Evolutionary conservation across 257 asterid species (phyloP), one percentile per base, ranked within the genome.

Genomic region (Fraxinus pennsylvanica): DNA sequence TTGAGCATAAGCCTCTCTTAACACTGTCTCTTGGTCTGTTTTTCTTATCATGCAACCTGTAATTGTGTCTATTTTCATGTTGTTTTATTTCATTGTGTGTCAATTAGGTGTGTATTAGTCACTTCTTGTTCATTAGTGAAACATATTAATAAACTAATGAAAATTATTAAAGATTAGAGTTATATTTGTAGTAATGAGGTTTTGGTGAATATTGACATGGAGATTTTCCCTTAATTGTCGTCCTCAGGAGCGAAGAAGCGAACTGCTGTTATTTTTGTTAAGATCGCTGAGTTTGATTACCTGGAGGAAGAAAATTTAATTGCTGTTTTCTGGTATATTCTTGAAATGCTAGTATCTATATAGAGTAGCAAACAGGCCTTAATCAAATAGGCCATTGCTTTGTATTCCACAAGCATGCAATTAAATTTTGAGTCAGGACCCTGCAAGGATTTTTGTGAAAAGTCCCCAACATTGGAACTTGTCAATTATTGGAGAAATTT

Each of bases 161-260:
- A 25, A 63, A 63, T 25, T 14, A 63, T 27, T 27, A 9, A 63
- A 27, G 19, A 59, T 63, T 63, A 25, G 69, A 63, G 7, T 63
- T 27, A 21, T 63, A 27, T 63, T 63, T 63, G 8, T 22, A 63
- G 69, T 0, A 35, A 3, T 10, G 69, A 63, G 69, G 13, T 72
- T 43, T 78, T 68, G 71, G 54, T 57, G 81, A 77, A 77, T 84
- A 80, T 87, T 90, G 89, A 92, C 92, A 73, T 81, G 83, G 54
- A 80, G 69, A 78, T 72, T 87, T 79, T 85, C 80, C 85, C 84
- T 81, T 88, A 84, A 82, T 59, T 77, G 84, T 89, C 85, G 59
- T 87, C 84, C 91, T 89, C 97, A 90, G 97, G 93, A 83, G 84
- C 88, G 84, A 91, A 86, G 87, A 87, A 84, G 88, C 86, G 83